Percentiles rank a stretch among this genome's conserved stretches.
Conservation (phyloP, 2,329 filamentous ascomycete genomes). For the Aspergillus unguis region DNA sequence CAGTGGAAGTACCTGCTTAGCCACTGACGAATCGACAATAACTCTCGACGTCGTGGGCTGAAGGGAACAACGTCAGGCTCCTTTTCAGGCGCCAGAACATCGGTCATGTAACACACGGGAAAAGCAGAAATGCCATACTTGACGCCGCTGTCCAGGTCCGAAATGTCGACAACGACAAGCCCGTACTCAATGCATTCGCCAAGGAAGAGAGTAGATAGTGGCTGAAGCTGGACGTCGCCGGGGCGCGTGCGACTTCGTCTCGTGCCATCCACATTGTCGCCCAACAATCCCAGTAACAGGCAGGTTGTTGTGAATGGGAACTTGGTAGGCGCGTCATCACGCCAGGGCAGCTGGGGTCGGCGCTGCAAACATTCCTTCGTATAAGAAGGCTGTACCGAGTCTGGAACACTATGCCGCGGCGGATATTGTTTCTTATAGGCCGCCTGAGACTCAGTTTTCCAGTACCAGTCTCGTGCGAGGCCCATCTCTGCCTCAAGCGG, state of each 20-base stretch:
- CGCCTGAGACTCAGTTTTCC: background rate
- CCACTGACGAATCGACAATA: constrained; percentile 16
- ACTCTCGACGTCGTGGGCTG: constrained; percentile 12
- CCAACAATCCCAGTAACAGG: constrained; percentile 15
- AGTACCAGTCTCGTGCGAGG: constrained; percentile 16
- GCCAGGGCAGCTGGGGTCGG: background rate
- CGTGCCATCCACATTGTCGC: constrained; percentile 2
- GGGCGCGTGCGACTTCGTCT: constrained; percentile 8
- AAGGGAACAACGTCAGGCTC: constrained; percentile 12
- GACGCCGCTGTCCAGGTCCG: constrained; percentile 14
- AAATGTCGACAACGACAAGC: constrained; percentile 17
- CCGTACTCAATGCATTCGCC: constrained; percentile 17
- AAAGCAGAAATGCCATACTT: constrained; percentile 16
- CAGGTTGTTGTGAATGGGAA: constrained; percentile 16
- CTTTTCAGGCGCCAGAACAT: constrained; percentile 9
- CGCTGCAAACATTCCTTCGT: background rate
- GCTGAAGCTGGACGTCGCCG: constrained; percentile 18
- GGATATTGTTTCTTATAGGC: background rate
- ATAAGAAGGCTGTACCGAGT: background rate
- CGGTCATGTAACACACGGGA: constrained; percentile 13
- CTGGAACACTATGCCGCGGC: constrained; percentile 10
- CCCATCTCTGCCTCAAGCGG: constrained; percentile 16
- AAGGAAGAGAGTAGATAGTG: constrained; percentile 16
- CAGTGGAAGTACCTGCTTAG: constrained; percentile 6
- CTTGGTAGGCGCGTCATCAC: background rate